These are phyloP conservation scores for Rhypophila decipiens DNA, from an alignment of 495 filamentous ascomycete species.

Conservation along the genomic window DNA sequence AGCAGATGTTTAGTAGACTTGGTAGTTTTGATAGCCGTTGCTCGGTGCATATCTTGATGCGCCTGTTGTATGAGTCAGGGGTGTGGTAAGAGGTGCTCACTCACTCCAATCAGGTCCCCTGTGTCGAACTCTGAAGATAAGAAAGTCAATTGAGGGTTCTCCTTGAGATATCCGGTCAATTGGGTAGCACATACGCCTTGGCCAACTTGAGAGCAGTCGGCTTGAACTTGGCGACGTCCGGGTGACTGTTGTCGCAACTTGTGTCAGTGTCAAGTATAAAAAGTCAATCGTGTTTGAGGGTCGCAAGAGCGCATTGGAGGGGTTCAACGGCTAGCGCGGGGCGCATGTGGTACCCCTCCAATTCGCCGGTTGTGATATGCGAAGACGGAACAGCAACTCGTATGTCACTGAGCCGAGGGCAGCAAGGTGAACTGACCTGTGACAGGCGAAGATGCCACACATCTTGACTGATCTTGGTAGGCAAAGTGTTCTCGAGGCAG, in stretches of 20 bases:
- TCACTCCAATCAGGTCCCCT: constrained; percentile 98
- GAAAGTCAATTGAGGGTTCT: constrained; percentile 33
- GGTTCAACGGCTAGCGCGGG: constrained; percentile 10
- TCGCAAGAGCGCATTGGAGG: not conserved
- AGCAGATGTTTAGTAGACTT: constrained; percentile 3
- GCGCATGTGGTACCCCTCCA: constrained; percentile 27
- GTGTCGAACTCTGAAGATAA: constrained; percentile 70
- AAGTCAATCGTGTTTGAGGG: not conserved
- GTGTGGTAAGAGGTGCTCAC: constrained; percentile 24
- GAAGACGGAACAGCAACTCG: not conserved
- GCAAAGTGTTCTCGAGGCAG: not conserved
- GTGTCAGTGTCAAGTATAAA: constrained; percentile 7
- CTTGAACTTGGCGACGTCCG: constrained; percentile 95
- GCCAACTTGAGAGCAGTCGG: constrained; percentile 90
- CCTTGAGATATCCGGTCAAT: constrained; percentile 8
- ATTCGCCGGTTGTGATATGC: not conserved
- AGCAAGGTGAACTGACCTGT: constrained; percentile 55
- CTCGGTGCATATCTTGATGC: too few relatives aligned
- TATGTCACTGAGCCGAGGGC: not conserved
- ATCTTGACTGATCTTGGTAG: constrained; percentile 30
- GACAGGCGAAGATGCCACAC: constrained; percentile 92
- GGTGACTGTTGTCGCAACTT: constrained; percentile 57
- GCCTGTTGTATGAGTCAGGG: constrained; percentile 15
- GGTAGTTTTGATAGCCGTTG: not conserved
- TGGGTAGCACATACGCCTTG: constrained; percentile 66